Conservation (phyloP, 1,139 yeast genomes). For the Saccharomycopsis crataegensis region DNA sequence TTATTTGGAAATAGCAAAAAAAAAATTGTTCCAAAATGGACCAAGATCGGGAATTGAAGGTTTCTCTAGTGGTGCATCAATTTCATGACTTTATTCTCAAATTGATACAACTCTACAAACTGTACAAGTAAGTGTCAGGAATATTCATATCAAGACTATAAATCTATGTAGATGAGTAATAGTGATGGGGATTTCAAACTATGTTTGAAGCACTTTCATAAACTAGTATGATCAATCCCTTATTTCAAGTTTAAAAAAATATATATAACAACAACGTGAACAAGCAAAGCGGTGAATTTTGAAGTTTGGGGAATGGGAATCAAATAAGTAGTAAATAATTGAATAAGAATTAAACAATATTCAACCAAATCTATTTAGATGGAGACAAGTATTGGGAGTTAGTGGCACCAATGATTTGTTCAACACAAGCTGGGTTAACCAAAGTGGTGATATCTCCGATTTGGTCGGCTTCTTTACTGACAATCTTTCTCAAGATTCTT, state of each 20-base stretch:
- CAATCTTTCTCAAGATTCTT: slow-evolving; percentile 89
- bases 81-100: too few relatives aligned
- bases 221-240: neutral
- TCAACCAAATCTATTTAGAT: neutral
- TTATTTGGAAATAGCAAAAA: too few relatives aligned
- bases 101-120: too few relatives aligned
- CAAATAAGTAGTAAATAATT: neutral
- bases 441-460: slow-evolving; percentile 90
- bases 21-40: too few relatives aligned
- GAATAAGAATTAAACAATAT: neutral
- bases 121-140: too few relatives aligned
- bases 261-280: neutral
- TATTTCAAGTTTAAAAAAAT: neutral
- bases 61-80: too few relatives aligned
- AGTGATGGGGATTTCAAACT: too few relatives aligned
- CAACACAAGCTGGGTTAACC: slow-evolving; percentile 82
- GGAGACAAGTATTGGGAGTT: slow-evolving; percentile 8
- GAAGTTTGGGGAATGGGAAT: neutral
- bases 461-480: slow-evolving; percentile 84
- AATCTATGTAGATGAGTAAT: too few relatives aligned
- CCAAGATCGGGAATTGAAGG: too few relatives aligned
- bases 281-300: neutral
- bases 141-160: too few relatives aligned
- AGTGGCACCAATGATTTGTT: slow-evolving; percentile 45
- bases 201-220: neutral